Conservation (phyloP, 23 red algal genomes). For the Pyropia haitanensis region DNA sequence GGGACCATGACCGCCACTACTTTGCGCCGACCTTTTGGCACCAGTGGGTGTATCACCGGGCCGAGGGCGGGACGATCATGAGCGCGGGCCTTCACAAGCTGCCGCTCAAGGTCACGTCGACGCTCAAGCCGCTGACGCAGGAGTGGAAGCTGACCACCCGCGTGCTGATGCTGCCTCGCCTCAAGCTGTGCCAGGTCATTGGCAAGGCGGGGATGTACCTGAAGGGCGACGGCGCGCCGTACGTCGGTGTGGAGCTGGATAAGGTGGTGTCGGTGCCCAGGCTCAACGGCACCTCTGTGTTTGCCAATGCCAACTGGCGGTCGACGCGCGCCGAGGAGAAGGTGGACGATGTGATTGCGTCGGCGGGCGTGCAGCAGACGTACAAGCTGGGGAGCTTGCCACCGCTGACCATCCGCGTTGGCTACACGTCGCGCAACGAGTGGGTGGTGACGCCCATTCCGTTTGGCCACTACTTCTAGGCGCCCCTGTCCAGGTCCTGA, state of each 20-base stretch:
- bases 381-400: constrained; percentile 6
- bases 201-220: constrained; percentile 55
- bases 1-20: constrained; percentile 60
- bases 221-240: constrained; percentile 23
- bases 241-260: constrained; percentile 42
- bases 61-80: no score
- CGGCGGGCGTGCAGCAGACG: constrained; percentile 36
- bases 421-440: no score
- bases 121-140: constrained; percentile 34
- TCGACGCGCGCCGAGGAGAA: constrained; percentile 18
- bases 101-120: constrained; percentile 32
- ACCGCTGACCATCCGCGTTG: no score
- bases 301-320: constrained; percentile 38
- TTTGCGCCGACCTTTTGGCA: constrained; percentile 26
- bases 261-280: constrained; percentile 22
- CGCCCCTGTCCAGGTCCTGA: no score
- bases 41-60: no score
- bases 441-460: no score
- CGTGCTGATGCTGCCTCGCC: neutral
- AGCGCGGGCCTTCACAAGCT: no score
- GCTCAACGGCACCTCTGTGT: constrained; percentile 20
- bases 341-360: constrained; percentile 9
- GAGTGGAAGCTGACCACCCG: constrained; percentile 53
- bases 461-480: no score
- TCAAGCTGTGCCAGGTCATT: constrained; percentile 15